phyloP scores from a whole-genome alignment of 2,329 filamentous ascomycete species.

The Nothopassalora personata region DNA sequence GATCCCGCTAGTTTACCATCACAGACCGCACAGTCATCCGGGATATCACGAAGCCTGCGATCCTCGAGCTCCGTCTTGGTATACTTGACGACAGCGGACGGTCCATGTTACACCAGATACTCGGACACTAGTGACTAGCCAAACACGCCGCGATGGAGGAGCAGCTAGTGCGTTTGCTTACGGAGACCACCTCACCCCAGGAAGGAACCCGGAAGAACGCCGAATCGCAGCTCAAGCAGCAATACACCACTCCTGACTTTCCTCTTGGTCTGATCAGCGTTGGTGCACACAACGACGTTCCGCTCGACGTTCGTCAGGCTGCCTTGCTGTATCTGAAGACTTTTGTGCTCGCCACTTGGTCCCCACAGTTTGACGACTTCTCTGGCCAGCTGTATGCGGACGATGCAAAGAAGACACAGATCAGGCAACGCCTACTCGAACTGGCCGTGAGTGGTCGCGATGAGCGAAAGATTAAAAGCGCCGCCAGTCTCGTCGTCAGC shows the following conservation, averaged over 20 bases:
- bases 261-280: conserved; percentile 76
- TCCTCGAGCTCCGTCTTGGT: neutral
- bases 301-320: conserved; percentile 72
- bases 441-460: conserved; percentile 67
- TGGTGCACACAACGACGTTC: conserved; percentile 67
- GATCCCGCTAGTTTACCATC: too few relatives aligned
- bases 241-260: conserved; percentile 64
- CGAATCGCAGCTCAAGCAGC: conserved; percentile 72
- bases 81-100: neutral
- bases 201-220: conserved; percentile 77
- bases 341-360: conserved; percentile 84
- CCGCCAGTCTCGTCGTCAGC: conserved; percentile 84
- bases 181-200: conserved; percentile 74
- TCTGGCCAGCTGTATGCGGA: conserved; percentile 59
- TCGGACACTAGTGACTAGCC: conserved; percentile 17
- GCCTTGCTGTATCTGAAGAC: conserved; percentile 74
- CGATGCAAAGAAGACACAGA: conserved; percentile 66
- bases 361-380: conserved; percentile 65
- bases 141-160: conserved; percentile 66
- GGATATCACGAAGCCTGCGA: neutral
- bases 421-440: conserved; percentile 70
- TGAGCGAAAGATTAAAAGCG: conserved; percentile 80
- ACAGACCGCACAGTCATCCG: too few relatives aligned
- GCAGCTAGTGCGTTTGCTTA: conserved; percentile 80
- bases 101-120: conserved; percentile 13